Evolutionary conservation across 352 stramenopile species (phyloP).

Genomic region (Phytophthora foliorum): DNA sequence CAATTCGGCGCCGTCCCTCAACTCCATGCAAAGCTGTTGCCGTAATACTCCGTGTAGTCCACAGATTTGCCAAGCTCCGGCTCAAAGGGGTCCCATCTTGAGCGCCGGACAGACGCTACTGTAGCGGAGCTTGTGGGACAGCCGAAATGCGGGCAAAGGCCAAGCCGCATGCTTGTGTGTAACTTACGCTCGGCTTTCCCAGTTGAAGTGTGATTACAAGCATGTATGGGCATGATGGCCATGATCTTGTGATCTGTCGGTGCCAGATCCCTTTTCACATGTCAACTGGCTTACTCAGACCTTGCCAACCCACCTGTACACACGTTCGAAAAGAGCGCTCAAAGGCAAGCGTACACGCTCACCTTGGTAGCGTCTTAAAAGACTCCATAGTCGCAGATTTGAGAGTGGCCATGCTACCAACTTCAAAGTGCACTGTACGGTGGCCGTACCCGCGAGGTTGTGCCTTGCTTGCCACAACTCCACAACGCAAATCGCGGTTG

Average conservation of each 20-base stretch:
- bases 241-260: conserved; percentile 21
- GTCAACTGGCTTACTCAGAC: no score
- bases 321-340: not conserved
- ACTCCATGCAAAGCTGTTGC: no score
- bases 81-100: not conserved
- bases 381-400: no score
- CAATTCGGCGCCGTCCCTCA: no score
- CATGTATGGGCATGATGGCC: conserved; percentile 14
- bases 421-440: not conserved
- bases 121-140: conserved; percentile 10
- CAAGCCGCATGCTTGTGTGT: not conserved
- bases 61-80: conserved; percentile 1
- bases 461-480: not conserved
- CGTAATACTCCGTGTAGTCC: conserved; percentile 26
- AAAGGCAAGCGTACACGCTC: not conserved
- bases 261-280: not conserved
- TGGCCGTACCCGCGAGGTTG: not conserved
- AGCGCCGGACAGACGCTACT: not conserved
- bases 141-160: conserved; percentile 5
- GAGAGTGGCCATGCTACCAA: not conserved
- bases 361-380: no score
- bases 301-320: not conserved
- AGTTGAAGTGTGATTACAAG: not conserved
- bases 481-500: conserved; percentile 26
- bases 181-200: not conserved